phyloP scores from a whole-genome alignment of 176 grass and related monocot species.

The Thalia dealbata region DNA sequence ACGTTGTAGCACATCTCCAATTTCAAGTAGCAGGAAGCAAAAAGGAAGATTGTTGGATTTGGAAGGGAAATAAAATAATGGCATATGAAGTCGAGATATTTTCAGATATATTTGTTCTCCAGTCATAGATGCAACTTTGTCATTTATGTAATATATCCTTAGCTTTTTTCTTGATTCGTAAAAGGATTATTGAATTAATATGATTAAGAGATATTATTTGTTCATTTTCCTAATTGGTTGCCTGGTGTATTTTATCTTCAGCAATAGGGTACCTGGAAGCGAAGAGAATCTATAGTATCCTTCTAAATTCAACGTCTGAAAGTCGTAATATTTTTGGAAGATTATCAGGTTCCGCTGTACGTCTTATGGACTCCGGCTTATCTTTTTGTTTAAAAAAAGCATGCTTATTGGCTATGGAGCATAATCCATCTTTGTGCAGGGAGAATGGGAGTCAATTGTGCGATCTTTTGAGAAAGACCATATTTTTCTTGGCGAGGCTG shows the following conservation, averaged over 20 bases:
- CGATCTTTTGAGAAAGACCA: conserved; percentile 89
- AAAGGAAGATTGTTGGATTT: too few species aligned
- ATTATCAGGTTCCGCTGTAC: conserved; percentile 75
- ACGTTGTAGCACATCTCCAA: too few species aligned
- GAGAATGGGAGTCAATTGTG: conserved; percentile 76
- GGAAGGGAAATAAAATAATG: too few species aligned
- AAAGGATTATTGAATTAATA: background rate
- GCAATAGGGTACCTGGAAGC: conserved; percentile 70
- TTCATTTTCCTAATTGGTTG: background rate
- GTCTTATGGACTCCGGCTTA: conserved; percentile 1
- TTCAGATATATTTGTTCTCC: too few species aligned
- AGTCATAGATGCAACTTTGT: too few species aligned
- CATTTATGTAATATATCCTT: too few species aligned
- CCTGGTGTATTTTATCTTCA: conserved; percentile 18
- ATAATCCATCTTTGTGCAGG: conserved; percentile 27
- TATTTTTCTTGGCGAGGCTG: conserved; percentile 79
- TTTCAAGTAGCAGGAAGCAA: too few species aligned
- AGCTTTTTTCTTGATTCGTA: background rate
- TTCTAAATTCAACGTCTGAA: conserved; percentile 61
- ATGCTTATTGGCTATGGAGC: background rate
- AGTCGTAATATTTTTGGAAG: conserved; percentile 90
- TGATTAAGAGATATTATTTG: background rate
- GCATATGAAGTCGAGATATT: too few species aligned
- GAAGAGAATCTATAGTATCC: conserved; percentile 72
- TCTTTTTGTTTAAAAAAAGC: background rate